phyloP scores from a whole-genome alignment of 2,329 filamentous ascomycete genomes.

The Venturia aucupariae region DNA sequence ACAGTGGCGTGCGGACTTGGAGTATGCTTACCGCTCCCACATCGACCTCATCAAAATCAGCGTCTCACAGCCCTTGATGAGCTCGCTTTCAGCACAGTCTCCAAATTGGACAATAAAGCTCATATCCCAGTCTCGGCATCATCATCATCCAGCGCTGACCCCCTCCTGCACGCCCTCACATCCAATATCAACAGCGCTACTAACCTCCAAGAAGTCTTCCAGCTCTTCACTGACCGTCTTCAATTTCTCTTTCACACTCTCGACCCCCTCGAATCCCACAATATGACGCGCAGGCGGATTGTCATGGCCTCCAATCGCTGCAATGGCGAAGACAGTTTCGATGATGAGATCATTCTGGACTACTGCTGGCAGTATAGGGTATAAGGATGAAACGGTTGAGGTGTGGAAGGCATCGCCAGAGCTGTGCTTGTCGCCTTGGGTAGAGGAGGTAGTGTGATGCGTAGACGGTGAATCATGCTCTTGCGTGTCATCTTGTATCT shows the following conservation, averaged over 20 bases:
- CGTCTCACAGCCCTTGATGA: no score
- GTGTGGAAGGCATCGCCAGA: conserved; percentile 8
- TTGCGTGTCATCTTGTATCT: conserved; percentile 41
- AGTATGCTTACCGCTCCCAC: no score
- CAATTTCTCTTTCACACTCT: conserved; percentile 87
- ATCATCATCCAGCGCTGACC: not conserved
- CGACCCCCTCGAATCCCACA: conserved; percentile 79
- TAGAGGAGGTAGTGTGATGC: not conserved
- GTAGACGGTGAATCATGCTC: conserved; percentile 24
- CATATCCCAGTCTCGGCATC: no score
- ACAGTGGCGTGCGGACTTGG: no score
- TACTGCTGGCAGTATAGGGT: conserved; percentile 59
- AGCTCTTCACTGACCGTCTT: conserved; percentile 94
- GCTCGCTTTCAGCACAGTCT: no score
- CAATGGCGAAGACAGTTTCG: conserved; percentile 85
- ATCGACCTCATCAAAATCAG: no score
- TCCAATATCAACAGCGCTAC: conserved; percentile 60
- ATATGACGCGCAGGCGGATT: conserved; percentile 93
- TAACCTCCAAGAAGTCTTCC: conserved; percentile 91
- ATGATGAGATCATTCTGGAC: conserved; percentile 67
- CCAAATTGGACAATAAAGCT: no score
- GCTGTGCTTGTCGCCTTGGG: not conserved
- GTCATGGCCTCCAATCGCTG: conserved; percentile 87
- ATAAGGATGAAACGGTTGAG: conserved; percentile 53
- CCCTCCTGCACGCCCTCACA: not conserved